Evolutionary conservation across 768 basidiomycete genomes (phyloP).

Genomic region (Termitomyces sp.): DNA sequence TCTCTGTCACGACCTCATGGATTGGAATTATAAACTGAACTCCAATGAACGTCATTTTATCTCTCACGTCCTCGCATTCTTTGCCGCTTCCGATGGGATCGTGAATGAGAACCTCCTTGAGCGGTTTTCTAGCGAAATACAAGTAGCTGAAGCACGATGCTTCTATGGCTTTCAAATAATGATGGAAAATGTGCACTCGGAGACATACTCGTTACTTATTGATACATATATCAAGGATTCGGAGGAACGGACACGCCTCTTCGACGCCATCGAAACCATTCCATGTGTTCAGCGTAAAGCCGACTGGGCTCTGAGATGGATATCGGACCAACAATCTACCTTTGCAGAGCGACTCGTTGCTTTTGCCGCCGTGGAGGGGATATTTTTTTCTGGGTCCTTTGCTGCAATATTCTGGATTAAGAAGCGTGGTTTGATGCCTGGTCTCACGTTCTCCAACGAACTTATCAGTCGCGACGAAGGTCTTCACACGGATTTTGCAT

Average conservation of each 20-base stretch:
- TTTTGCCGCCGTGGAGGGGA: slow-evolving; percentile 96
- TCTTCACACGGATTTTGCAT: slow-evolving; percentile 96
- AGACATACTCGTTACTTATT: slow-evolving; percentile 94
- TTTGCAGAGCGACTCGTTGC: slow-evolving; percentile 90
- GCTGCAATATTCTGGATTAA: slow-evolving; percentile 96
- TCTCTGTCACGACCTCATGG: slow-evolving; percentile 76
- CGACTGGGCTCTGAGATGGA: slow-evolving; percentile 94
- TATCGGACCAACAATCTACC: slow-evolving; percentile 69
- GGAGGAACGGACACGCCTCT: slow-evolving; percentile 72
- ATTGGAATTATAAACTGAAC: slow-evolving; percentile 83
- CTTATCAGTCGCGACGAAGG: slow-evolving; percentile 95
- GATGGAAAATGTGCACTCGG: slow-evolving; percentile 98
- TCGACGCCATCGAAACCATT: slow-evolving; percentile 91
- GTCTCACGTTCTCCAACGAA: slow-evolving; percentile 96
- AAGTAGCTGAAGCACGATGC: slow-evolving; percentile 88
- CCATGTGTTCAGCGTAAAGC: slow-evolving; percentile 92
- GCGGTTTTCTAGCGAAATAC: slow-evolving; percentile 91
- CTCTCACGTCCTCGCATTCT: slow-evolving; percentile 93
- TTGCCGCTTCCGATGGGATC: slow-evolving; percentile 93
- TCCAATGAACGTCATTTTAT: slow-evolving; percentile 86
- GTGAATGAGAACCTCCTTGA: slow-evolving; percentile 96
- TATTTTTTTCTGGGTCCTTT: slow-evolving; percentile 95
- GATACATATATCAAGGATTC: slow-evolving; percentile 91
- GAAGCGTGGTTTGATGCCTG: slow-evolving; percentile 96
- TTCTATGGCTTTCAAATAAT: slow-evolving; percentile 99